Conservation (phyloP, 495 filamentous ascomycete genomes). For the Poronia punctata region DNA sequence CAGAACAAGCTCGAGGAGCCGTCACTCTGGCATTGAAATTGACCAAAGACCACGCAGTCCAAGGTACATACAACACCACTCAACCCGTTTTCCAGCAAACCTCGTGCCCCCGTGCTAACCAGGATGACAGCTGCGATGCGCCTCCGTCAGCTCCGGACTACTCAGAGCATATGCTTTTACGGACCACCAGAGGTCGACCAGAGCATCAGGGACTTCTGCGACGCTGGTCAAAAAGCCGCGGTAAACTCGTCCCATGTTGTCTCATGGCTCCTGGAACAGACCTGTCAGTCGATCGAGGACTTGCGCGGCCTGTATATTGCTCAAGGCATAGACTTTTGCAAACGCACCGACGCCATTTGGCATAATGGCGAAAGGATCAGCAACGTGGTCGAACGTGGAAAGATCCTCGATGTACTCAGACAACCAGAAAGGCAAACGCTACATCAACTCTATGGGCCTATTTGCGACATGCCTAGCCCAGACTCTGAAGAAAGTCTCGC, state of each 20-base stretch:
- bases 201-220: constrained; percentile 32
- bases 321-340: constrained; percentile 53
- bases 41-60: constrained; percentile 44
- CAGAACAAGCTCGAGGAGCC: constrained; percentile 32
- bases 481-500: background rate
- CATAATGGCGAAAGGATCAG: constrained; percentile 15
- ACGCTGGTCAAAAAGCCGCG: background rate
- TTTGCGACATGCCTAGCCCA: background rate
- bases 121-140: constrained; percentile 16
- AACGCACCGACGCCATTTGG: constrained; percentile 26
- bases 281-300: constrained; percentile 49
- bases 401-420: constrained; percentile 19
- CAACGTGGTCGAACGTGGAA: constrained; percentile 4
- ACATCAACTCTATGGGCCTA: constrained; percentile 25
- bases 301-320: constrained; percentile 48
- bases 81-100: background rate
- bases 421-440: constrained; percentile 34
- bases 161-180: constrained; percentile 32
- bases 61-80: constrained; percentile 21
- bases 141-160: constrained; percentile 31
- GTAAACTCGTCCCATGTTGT: constrained; percentile 26
- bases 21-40: constrained; percentile 41
- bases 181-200: constrained; percentile 38
- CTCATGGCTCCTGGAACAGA: constrained; percentile 54
- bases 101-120: background rate